Conservation (phyloP, 164 flowering plant genomes). For the Protea cynaroides region DNA sequence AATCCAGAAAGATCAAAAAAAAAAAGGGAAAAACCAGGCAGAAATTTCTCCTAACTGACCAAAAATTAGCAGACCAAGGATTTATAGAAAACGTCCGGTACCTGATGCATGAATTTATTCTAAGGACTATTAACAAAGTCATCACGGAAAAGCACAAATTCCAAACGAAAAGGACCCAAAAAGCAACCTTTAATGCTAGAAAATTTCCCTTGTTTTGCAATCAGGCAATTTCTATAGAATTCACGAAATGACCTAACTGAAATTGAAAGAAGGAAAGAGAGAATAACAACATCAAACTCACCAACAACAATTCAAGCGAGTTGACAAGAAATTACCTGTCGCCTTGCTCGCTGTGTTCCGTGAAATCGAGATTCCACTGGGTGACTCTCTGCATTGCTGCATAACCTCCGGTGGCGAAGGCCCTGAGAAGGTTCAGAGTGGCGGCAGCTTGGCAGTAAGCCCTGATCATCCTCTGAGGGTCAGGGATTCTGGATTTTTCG, state of each 20-base stretch:
- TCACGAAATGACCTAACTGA: neutral
- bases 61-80: too few relatives aligned
- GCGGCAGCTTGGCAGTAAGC: conserved; percentile 89
- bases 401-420: conserved; percentile 93
- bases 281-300: too few relatives aligned
- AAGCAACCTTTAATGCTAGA: neutral
- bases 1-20: too few relatives aligned
- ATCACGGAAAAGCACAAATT: too few relatives aligned
- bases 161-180: too few relatives aligned
- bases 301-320: too few relatives aligned
- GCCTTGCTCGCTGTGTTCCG: conserved; percentile 87
- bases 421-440: conserved; percentile 75
- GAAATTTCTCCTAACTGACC: too few relatives aligned
- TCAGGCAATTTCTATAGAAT: neutral
- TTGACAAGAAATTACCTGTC: conserved; percentile 44
- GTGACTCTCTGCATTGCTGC: conserved; percentile 96
- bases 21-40: too few relatives aligned
- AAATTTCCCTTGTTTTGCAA: neutral
- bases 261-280: too few relatives aligned
- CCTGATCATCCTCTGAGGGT: conserved; percentile 83
- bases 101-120: too few relatives aligned
- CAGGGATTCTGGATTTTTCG: conserved; percentile 65
- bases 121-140: too few relatives aligned
- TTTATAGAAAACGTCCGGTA: too few relatives aligned
- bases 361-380: conserved; percentile 90